Conservation (phyloP, 2,329 filamentous ascomycete species). For the Aspergillus quadricinctus region DNA sequence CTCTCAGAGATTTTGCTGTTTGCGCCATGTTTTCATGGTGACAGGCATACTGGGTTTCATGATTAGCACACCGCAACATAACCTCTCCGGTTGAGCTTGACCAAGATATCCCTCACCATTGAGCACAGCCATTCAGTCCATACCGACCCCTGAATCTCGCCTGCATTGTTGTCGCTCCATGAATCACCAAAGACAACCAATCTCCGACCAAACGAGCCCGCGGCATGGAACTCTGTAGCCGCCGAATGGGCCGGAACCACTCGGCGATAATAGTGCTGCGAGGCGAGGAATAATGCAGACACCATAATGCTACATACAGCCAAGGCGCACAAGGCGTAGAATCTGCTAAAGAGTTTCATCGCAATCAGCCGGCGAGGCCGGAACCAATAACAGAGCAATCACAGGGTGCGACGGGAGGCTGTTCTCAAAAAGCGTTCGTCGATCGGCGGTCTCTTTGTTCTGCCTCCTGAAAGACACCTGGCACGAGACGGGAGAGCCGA, state of each 20-base stretch:
- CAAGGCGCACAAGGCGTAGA: constrained; percentile 28
- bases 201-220: constrained; percentile 22
- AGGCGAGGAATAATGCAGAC: constrained; percentile 26
- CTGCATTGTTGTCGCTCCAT: constrained; percentile 34
- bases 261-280: constrained; percentile 18
- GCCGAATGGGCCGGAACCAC: constrained; percentile 15
- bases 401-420: background rate
- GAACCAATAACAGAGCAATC: constrained; percentile 9
- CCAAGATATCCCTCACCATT: constrained; percentile 21
- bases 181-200: constrained; percentile 39
- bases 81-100: background rate
- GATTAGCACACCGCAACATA: constrained; percentile 2
- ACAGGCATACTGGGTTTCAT: constrained; percentile 26
- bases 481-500: background rate
- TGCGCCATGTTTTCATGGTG: constrained; percentile 32
- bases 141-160: constrained; percentile 22
- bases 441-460: constrained; percentile 7
- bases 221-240: constrained; percentile 15
- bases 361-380: background rate
- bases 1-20: constrained; percentile 23
- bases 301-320: constrained; percentile 27
- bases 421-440: background rate
- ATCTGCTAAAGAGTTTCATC: constrained; percentile 27
- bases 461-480: background rate
- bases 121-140: constrained; percentile 37